These are phyloP conservation scores for Cryphonectria naterciae DNA, from an alignment of 2,329 filamentous ascomycete genomes.

Conservation along the genomic window DNA sequence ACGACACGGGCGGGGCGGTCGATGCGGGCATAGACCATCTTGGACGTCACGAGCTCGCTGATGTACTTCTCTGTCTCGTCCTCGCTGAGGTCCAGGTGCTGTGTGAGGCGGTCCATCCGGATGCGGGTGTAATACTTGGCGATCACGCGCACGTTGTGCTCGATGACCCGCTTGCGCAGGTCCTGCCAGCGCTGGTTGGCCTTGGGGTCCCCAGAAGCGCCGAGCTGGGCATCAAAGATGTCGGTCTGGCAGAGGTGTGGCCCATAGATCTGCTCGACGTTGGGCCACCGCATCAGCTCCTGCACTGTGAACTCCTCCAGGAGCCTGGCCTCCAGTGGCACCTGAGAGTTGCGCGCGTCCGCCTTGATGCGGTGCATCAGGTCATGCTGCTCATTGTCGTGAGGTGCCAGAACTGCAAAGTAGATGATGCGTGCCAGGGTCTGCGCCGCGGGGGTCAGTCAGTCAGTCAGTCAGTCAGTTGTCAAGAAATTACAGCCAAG, in stretches of 20 bases:
- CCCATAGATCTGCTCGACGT: slow-evolving; percentile 86
- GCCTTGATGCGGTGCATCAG: slow-evolving; percentile 90
- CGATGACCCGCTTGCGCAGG: slow-evolving; percentile 95
- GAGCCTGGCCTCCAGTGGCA: slow-evolving; percentile 80
- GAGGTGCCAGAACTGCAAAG: slow-evolving; percentile 93
- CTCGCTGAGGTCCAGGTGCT: slow-evolving; percentile 88
- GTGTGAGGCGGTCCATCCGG: slow-evolving; percentile 85
- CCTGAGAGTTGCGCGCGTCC: slow-evolving; percentile 78
- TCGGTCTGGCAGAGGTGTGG: slow-evolving; percentile 87
- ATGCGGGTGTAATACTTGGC: slow-evolving; percentile 99
- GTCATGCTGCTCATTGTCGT: slow-evolving; percentile 98
- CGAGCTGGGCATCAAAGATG: slow-evolving; percentile 75
- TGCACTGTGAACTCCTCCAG: slow-evolving; percentile 93
- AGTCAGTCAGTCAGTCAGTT: slow-evolving; percentile 5
- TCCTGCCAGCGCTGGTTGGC: slow-evolving; percentile 89
- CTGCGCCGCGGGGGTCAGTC: slow-evolving; percentile 46
- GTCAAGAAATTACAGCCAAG: background rate
- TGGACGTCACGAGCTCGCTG: slow-evolving; percentile 92
- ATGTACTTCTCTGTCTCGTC: slow-evolving; percentile 99
- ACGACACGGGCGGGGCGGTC: slow-evolving; percentile 91
- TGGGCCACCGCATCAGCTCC: slow-evolving; percentile 98
- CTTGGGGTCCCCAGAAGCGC: slow-evolving; percentile 74
- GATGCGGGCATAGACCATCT: slow-evolving; percentile 98
- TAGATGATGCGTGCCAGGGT: slow-evolving; percentile 94
- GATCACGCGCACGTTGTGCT: slow-evolving; percentile 97